Evolutionary conservation across 768 basidiomycete species (phyloP), one percentile per base, ranked within the genome.

Genomic region (Mycena rebaudengoi): DNA sequence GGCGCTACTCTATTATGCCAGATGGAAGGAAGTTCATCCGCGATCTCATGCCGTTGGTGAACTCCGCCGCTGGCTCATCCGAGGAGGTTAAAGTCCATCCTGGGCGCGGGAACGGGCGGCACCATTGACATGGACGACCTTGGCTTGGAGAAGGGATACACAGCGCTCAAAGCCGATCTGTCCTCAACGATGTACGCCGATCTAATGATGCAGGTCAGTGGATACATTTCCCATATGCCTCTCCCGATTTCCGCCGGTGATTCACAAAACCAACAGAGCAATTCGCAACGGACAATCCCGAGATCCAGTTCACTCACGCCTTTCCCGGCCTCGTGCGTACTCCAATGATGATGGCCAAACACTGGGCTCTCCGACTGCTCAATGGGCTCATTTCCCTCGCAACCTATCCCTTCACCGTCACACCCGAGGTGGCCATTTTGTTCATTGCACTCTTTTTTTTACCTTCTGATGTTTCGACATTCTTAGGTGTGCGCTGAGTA

Each of bases 1-100:
- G 25, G 78, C 76, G 12, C 45, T 80, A 25, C 74, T 78, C 41
- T 80, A 80, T 58, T 82, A 82, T 62, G 69, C 78, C 30, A 68
- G 80, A n/a, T 80, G 75, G 76, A n/a, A n/a, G n/a, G n/a, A 75
- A 74, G 58, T 80, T 80, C 69, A 73, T 74, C 30, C 51, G 76
- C 48, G 79, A 78, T 37, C 69, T 82, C 8, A 41, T 79, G 29
- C 80, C 80, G 2, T 56, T 75, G 2, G 67, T 82, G 26, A 61
- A 62, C 37, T 76, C 72, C 41, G 79, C 80, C 8, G 46, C 73
- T 62, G 54, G 75, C 70, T 33, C 70, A 4, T 76, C 75, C 16
- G 78, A 82, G 64, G 78, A 79, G 39, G 81, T 78, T 18, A 76
- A 77, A 56, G 79, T 75, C 21, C 67, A 78, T 81, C 10, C 70